Percentiles rank a stretch among this genome's conserved stretches.
phyloP scores from a whole-genome alignment of 768 basidiomycete genomes.

The Rubroboletus satanas region DNA sequence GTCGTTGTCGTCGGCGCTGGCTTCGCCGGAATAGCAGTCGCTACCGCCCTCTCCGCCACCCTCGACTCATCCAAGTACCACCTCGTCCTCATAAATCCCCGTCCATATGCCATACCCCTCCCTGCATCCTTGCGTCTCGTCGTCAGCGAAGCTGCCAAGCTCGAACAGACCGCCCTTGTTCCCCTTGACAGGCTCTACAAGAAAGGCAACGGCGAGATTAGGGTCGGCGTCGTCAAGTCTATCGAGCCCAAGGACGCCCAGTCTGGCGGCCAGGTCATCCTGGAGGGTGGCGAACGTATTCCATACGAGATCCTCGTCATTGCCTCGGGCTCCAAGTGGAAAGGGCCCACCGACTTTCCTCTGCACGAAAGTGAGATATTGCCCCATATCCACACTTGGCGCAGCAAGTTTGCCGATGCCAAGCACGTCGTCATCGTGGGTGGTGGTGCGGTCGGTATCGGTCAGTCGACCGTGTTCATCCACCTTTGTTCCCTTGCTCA shows the following conservation, averaged over 20 bases:
- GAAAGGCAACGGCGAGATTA: slow-evolving; percentile 41
- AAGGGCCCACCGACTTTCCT: slow-evolving; percentile 46
- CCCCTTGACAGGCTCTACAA: slow-evolving; percentile 49
- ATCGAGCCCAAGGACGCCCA: slow-evolving; percentile 35
- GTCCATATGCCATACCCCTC: slow-evolving; percentile 49
- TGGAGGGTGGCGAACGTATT: slow-evolving; percentile 48
- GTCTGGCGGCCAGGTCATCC: slow-evolving; percentile 45
- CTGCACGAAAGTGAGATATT: slow-evolving; percentile 26
- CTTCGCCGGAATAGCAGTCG: slow-evolving; percentile 42
- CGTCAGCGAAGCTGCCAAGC: slow-evolving; percentile 32
- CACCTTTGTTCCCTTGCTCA: background rate
- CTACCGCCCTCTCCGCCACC: slow-evolving; percentile 45
- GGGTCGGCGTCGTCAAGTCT: slow-evolving; percentile 35
- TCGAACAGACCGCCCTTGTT: slow-evolving; percentile 45
- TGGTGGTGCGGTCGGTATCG: slow-evolving; percentile 54
- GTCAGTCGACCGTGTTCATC: slow-evolving; percentile 23
- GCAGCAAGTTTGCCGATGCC: slow-evolving; percentile 32
- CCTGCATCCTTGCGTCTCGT: slow-evolving; percentile 51
- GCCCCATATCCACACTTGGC: slow-evolving; percentile 32
- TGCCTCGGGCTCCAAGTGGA: slow-evolving; percentile 55
- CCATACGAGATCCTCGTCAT: slow-evolving; percentile 56
- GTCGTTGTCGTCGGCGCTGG: slow-evolving; percentile 59
- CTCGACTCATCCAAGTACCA: slow-evolving; percentile 47
- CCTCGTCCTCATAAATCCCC: slow-evolving; percentile 52
- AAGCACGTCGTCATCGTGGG: slow-evolving; percentile 48